These are phyloP conservation scores for Elsinoe australis DNA, from an alignment of 2,329 filamentous ascomycete genomes.

Conservation along the genomic window DNA sequence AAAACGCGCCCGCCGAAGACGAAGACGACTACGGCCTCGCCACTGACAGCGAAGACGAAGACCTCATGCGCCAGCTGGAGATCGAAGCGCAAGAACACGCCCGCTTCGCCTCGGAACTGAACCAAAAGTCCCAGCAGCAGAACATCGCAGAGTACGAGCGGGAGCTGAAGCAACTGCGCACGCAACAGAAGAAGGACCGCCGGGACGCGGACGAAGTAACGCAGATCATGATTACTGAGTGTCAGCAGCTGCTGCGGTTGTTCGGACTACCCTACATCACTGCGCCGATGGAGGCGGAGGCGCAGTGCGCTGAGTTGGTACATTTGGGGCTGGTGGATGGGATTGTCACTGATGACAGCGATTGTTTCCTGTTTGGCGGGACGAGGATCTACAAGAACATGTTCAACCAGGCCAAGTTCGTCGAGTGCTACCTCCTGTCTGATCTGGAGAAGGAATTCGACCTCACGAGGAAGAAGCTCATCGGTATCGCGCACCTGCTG, in stretches of 20 bases:
- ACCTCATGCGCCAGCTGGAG: conserved; percentile 76
- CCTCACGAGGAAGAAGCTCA: conserved; percentile 76
- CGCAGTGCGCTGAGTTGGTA: conserved; percentile 91
- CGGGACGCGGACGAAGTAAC: conserved; percentile 95
- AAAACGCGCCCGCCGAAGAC: conserved; percentile 23
- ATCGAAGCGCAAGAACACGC: conserved; percentile 90
- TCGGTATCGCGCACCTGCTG: conserved; percentile 80
- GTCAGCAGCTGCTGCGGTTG: conserved; percentile 77
- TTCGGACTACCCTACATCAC: conserved; percentile 96
- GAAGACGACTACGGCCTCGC: conserved; percentile 40
- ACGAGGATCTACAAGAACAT: conserved; percentile 98
- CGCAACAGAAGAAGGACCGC: conserved; percentile 93
- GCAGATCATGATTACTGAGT: conserved; percentile 91
- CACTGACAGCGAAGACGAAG: conserved; percentile 86
- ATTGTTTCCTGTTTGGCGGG: conserved; percentile 93
- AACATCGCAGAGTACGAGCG: conserved; percentile 74
- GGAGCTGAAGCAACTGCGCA: conserved; percentile 77
- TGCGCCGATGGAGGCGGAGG: conserved; percentile 97
- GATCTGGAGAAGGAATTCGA: conserved; percentile 88
- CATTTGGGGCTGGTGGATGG: conserved; percentile 82
- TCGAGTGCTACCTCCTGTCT: conserved; percentile 81
- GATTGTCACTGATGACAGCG: conserved; percentile 94
- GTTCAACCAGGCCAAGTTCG: conserved; percentile 97
- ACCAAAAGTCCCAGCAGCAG: conserved; percentile 62
- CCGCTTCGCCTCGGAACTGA: conserved; percentile 80